Evolutionary conservation across 768 basidiomycete species (phyloP), one percentile per base, ranked within the genome.

Genomic region (Termitomyces heimii): DNA sequence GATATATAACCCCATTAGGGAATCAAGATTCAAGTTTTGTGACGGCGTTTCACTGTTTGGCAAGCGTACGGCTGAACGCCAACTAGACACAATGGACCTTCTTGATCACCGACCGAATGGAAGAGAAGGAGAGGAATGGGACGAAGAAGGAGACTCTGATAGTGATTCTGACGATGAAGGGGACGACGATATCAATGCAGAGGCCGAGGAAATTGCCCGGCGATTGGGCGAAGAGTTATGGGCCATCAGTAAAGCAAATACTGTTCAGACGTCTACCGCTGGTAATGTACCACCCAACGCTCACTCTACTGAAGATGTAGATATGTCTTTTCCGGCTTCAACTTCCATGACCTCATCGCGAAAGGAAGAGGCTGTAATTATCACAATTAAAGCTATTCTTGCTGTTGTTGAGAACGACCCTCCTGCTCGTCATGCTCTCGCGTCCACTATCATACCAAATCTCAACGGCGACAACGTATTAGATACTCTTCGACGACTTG

Each of bases 141-240:
- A 76, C 16, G 78, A 75, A 34, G 74, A 75, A 6, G 74, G 75
- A 6, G 71, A 73, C 31, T 77, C 79, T 35, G 80, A 76, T 1
- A 73, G 48, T n/a, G 43, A 53, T 26, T 53, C 77, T 1, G 81
- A 81, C 8, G 81, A 83, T 4, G 83, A 83, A 18, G 83, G 82
- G 3, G 83, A 85, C 37, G 80, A 82, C 26, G 80, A 81, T 64
- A 79, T 81, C 24, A 82, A 85, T 26, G 86, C 85, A 5, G 84
- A 89, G 56, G 88, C 88, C 2, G 82, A 86, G 60, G 88, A 85
- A 63, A 88, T 89, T 62, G 87, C 87, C 5, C 79, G 85, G 46
- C 75, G 85, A 28, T 71, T 92, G 31, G 84, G 86, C n/a, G 87
- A 87, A 61, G 83, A 92, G 57, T 75, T 92, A 6, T 86, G 84